These are phyloP conservation scores for Chalciporus sphaerocephalus DNA, from an alignment of 768 basidiomycete species.

Conservation along the genomic window DNA sequence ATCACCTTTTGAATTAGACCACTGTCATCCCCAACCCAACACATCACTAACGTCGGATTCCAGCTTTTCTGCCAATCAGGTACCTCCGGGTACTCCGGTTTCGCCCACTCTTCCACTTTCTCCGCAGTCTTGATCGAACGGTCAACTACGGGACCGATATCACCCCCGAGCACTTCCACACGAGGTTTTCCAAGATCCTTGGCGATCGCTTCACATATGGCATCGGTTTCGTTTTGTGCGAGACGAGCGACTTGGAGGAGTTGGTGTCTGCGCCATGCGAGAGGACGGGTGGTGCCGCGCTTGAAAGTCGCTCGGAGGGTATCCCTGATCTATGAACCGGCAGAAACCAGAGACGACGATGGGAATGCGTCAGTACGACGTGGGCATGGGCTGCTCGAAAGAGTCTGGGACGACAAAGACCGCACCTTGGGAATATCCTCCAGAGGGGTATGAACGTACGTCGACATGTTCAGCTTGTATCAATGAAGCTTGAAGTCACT, in stretches of 20 bases:
- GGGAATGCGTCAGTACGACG: neutral
- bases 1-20: too few species aligned
- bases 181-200: slow-evolving; percentile 50
- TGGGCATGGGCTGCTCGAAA: too few species aligned
- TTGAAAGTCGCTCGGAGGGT: slow-evolving; percentile 45
- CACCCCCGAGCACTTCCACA: slow-evolving; percentile 33
- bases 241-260: slow-evolving; percentile 58
- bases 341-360: neutral
- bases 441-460: slow-evolving; percentile 14
- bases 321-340: slow-evolving; percentile 32
- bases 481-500: too few species aligned
- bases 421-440: slow-evolving; percentile 25
- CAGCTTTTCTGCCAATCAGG: slow-evolving; percentile 42
- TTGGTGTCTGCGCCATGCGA: slow-evolving; percentile 62
- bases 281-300: slow-evolving; percentile 44
- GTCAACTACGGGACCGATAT: slow-evolving; percentile 43
- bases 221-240: slow-evolving; percentile 57
- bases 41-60: slow-evolving; percentile 39
- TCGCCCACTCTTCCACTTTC: slow-evolving; percentile 56
- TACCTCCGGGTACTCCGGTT: slow-evolving; percentile 38
- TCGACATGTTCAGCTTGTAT: slow-evolving; percentile 11
- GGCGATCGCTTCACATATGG: slow-evolving; percentile 41
- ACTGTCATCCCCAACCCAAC: too few species aligned
- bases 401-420: neutral
- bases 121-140: slow-evolving; percentile 41